Percentiles rank a stretch among this genome's conserved stretches.
Evolutionary conservation across 805 yeast genomes (phyloP).

Genomic region (Maudiozyma barnettii): DNA sequence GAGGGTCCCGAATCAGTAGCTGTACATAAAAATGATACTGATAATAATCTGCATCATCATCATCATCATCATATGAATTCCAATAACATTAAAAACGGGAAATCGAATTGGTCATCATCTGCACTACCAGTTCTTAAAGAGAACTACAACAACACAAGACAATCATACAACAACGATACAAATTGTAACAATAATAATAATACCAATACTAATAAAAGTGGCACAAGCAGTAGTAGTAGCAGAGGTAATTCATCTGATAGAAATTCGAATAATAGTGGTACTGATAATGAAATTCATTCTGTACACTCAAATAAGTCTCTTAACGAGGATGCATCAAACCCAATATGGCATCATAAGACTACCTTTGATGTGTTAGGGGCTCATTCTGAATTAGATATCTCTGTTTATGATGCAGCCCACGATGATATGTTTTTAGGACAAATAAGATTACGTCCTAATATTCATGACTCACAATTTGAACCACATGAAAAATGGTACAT

Average conservation of each 20-base stretch:
- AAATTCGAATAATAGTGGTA: conserved; percentile 2
- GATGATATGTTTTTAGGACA: conserved; percentile 85
- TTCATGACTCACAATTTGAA: conserved; percentile 20
- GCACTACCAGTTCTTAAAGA: conserved; percentile 20
- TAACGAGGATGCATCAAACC: conserved; percentile 35
- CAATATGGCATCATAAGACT: conserved; percentile 89
- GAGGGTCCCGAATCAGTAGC: conserved; percentile 49
- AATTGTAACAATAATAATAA: conserved; percentile 7
- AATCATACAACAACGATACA: conserved; percentile 33
- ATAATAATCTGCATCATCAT: conserved; percentile 4
- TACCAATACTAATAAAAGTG: background rate
- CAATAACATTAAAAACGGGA: background rate
- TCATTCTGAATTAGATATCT: conserved; percentile 73
- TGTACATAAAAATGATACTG: conserved; percentile 6
- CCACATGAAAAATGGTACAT: conserved; percentile 65
- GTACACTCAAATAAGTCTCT: conserved; percentile 4
- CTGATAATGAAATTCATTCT: conserved; percentile 5
- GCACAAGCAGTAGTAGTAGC: background rate
- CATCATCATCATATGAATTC: background rate
- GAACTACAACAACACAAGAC: conserved; percentile 16
- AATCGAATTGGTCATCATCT: background rate
- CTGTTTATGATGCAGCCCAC: conserved; percentile 78
- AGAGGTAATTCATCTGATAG: conserved; percentile 1
- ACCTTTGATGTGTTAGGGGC: conserved; percentile 84
- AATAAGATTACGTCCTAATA: conserved; percentile 60